Evolutionary conservation across 1,139 yeast genomes (phyloP).

Genomic region (Candida sojae): DNA sequence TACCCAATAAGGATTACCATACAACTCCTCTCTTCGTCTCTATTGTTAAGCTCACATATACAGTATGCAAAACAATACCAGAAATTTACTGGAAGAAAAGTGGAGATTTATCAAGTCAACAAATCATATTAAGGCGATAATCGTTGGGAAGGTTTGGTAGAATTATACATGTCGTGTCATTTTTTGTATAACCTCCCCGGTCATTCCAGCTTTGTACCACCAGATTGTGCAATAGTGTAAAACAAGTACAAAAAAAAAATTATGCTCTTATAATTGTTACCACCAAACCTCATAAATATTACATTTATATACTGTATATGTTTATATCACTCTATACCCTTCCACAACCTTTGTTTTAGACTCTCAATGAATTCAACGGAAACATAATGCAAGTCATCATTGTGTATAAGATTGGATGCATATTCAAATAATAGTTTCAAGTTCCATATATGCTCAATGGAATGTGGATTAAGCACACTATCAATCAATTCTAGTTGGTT

Average conservation of each 20-base stretch:
- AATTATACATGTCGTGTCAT: neutral
- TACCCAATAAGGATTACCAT: too few relatives aligned
- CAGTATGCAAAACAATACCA: too few relatives aligned
- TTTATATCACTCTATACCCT: neutral
- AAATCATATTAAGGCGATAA: too few relatives aligned
- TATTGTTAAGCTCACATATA: too few relatives aligned
- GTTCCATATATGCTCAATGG: slow-evolving; percentile 66
- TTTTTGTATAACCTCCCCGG: neutral
- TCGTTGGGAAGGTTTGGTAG: too few relatives aligned
- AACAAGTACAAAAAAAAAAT: neutral
- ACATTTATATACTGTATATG: neutral
- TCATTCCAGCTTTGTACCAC: neutral
- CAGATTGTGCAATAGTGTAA: neutral
- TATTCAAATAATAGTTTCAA: slow-evolving; percentile 63
- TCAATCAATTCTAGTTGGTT: slow-evolving; percentile 53
- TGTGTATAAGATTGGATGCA: slow-evolving; percentile 44
- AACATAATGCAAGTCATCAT: slow-evolving; percentile 39
- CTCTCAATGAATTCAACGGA: slow-evolving; percentile 52
- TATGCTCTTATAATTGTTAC: neutral
- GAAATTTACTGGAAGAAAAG: too few relatives aligned
- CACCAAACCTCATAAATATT: neutral
- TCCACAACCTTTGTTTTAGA: slow-evolving; percentile 49
- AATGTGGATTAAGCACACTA: slow-evolving; percentile 45
- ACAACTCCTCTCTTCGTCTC: too few relatives aligned
- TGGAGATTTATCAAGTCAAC: too few relatives aligned